Evolutionary conservation across 140 eudicot species (phyloP), one percentile per base, ranked within the genome.

Genomic region (Senecio squalidus): DNA sequence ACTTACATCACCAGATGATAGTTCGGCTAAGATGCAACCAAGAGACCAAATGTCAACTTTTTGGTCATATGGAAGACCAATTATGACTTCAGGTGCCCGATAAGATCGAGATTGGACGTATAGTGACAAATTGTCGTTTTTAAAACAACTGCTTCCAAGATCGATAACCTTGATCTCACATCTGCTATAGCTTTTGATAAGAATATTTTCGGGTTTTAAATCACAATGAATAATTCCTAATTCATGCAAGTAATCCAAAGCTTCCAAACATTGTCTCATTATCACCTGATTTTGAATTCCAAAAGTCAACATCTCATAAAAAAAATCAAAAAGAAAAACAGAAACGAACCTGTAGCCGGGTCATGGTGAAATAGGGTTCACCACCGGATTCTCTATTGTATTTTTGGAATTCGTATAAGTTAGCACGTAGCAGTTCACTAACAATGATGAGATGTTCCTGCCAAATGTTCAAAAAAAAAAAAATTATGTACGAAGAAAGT

Each of bases 61-160:
- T 15, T 78, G 84, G 72, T 79, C 80, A 68, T 92, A 92, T 6
- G 89, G 82, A 50, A 88, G 93, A 38, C 99, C 99, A 11, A 92
- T 59, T 40, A 92, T 88, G 60, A 92, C 96, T 72, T 92, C 99
- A 36, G 99, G 99, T 73, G 99, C 99, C 55, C 99, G 71, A 62
- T 92, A 92, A 18, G 99, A 92, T 26, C 99, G 86, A 34, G 99
- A 92, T 69, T 92, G 99, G 30, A 92, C 94, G 33, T 92, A 92
- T 11, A 84, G 60, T 59, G 89, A 82, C 67, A 92, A 68, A 67
- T 71, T 75, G 64, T 92, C 99, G 0, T 62, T 76, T 53, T 55
- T 68, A 74, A 92, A 92, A 68, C 96, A 92, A 59, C 99, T 88
- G 79, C 99, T 92, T 50, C 99, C 99, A 47, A 92, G 95, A 80